Evolutionary conservation across 495 filamentous ascomycete genomes (phyloP), one percentile per base, ranked within the genome.

Genomic region (Lindgomyces ingoldianus): DNA sequence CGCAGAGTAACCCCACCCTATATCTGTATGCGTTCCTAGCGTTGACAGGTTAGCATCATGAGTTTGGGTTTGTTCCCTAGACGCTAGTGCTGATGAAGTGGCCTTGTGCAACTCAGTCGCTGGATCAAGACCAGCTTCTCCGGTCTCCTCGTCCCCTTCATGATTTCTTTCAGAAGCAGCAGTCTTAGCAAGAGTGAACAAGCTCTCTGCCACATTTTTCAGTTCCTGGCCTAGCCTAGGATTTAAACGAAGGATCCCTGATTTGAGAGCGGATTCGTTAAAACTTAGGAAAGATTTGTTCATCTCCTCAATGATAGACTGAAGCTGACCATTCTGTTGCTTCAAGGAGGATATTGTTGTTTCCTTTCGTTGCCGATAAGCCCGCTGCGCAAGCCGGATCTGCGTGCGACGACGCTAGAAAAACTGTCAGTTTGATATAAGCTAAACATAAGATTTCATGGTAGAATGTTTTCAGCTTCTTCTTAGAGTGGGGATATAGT

Each of bases 291-390:
- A 91, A 0, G 85, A 81, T 53, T 81, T 84, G 73, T 85, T 88
- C 85, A 96, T 89, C 60, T 88, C 83, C 65, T 88, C 84, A 61
- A 91, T 87, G 1, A 84, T 81, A 4, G 78, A 76, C 57, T 88
- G 84, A 24, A 95, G 79, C 29, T 83, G 80, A 26, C 84, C 74
- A 24, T 92, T 88, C 53, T 84, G 81, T 36, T 80, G 80, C 61
- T 89, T 88, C 6, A 94, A 79, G 0, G 85, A 84, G n/a, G 83
- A 81, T 51, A 95, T 90, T 2, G 87, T 89, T 22, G 83, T 89
- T 72, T 96, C 90, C 72, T 94, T 93, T 16, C 91, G 86, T 65
- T 89, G 84, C 10, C 91, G 85, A 70, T 96, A 95, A 1, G 91
- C 90, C 30, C 91, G 81, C 71, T 96, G 91, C 10, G 91, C 91